phyloP scores from a whole-genome alignment of 345 rosid species.

The Firmiana major region DNA sequence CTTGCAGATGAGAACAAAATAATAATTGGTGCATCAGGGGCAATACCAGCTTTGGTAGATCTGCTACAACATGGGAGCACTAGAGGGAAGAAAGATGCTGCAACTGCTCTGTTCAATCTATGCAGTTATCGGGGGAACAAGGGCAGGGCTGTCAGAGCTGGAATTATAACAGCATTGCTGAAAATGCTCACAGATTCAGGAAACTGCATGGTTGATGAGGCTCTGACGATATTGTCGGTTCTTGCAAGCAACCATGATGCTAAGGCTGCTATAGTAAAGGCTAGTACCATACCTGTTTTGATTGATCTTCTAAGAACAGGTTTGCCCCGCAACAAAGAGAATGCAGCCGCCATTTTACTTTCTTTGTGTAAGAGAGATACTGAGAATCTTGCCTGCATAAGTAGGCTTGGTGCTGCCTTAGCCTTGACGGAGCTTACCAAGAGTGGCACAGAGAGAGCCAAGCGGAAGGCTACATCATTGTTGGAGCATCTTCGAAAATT shows the following conservation, averaged over 20 bases:
- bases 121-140: slow-evolving; percentile 83
- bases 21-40: slow-evolving; percentile 84
- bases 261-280: slow-evolving; percentile 60
- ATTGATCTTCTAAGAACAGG: slow-evolving; percentile 63
- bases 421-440: slow-evolving; percentile 76
- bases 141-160: slow-evolving; percentile 85
- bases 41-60: slow-evolving; percentile 72
- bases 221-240: slow-evolving; percentile 75
- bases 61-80: slow-evolving; percentile 65
- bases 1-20: slow-evolving; percentile 87
- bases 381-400: slow-evolving; percentile 57
- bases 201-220: slow-evolving; percentile 71
- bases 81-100: slow-evolving; percentile 94
- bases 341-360: slow-evolving; percentile 71
- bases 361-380: slow-evolving; percentile 79
- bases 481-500: slow-evolving; percentile 64
- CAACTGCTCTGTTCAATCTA: slow-evolving; percentile 83
- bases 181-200: slow-evolving; percentile 62
- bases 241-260: slow-evolving; percentile 73
- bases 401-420: slow-evolving; percentile 74
- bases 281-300: slow-evolving; percentile 53
- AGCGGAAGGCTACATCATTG: slow-evolving; percentile 70
- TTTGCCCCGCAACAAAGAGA: slow-evolving; percentile 71
- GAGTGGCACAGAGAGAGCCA: slow-evolving; percentile 84
- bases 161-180: slow-evolving; percentile 58